phyloP scores from a whole-genome alignment of 2,329 filamentous ascomycete genomes.

The Colletotrichum destructivum region DNA sequence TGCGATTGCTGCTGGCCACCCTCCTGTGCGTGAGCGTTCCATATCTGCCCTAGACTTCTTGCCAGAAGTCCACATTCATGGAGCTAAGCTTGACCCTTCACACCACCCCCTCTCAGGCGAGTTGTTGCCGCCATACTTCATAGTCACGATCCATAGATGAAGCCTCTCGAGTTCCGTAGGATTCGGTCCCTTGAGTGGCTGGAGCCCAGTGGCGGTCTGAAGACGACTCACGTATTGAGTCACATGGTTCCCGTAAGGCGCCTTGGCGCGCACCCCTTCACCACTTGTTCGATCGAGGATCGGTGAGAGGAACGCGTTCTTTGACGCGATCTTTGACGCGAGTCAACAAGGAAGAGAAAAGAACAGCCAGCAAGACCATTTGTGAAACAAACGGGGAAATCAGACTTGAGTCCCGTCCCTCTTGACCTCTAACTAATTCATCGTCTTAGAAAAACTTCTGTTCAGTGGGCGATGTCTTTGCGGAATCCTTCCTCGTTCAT shows the following conservation, averaged over 20 bases:
- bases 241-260: constrained; percentile 4
- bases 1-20: constrained; percentile 12
- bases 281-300: constrained; percentile 16
- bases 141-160: background rate
- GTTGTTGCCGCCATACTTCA: background rate
- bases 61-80: background rate
- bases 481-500: constrained; percentile 5
- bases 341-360: constrained; percentile 3
- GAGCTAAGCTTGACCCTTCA: constrained; percentile 35
- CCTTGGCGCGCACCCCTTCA: background rate
- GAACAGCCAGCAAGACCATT: constrained; percentile 24
- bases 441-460: constrained; percentile 6
- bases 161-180: constrained; percentile 3
- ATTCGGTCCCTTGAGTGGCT: constrained; percentile 4
- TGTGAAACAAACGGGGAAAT: constrained; percentile 33
- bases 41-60: background rate
- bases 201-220: background rate
- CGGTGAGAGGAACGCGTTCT: background rate
- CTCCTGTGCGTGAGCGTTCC: background rate
- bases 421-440: background rate
- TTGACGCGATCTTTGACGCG: constrained; percentile 14
- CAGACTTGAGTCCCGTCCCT: constrained; percentile 1
- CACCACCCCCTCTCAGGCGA: constrained; percentile 30
- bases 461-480: background rate
- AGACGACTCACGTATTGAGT: constrained; percentile 8